Conservation (phyloP, 1,284 basidiomycete species). For the Ganoderma leucocontextum region DNA sequence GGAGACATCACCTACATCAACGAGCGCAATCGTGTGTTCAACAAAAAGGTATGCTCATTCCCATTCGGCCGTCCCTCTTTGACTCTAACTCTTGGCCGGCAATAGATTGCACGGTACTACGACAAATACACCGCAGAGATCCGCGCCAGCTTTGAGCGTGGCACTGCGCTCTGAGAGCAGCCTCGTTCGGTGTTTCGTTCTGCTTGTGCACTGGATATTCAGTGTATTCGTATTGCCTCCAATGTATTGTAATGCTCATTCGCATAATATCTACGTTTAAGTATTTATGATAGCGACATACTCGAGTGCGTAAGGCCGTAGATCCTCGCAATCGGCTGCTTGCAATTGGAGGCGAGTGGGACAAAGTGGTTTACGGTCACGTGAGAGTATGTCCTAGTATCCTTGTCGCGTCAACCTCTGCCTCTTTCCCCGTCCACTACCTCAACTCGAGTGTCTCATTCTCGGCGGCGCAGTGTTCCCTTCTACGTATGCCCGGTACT, state of each 20-base stretch:
- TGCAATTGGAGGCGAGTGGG: not conserved
- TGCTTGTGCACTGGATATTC: constrained; percentile 3
- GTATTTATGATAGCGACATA: not conserved
- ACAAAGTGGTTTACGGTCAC: constrained; percentile 13
- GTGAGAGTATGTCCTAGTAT: not conserved
- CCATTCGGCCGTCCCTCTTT: not conserved
- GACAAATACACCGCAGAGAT: constrained; percentile 98
- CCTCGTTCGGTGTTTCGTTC: not conserved
- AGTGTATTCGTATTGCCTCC: constrained; percentile 11
- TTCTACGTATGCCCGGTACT: not conserved
- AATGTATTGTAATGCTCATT: constrained; percentile 2
- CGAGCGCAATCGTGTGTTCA: constrained; percentile 97
- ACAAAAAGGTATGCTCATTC: constrained; percentile 84
- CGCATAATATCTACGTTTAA: not conserved
- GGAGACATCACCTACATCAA: constrained; percentile 99
- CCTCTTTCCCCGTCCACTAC: not conserved
- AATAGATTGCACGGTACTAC: constrained; percentile 93
- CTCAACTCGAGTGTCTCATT: not conserved
- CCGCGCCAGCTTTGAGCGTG: constrained; percentile 94
- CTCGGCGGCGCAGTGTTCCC: not conserved
- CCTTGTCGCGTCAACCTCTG: not conserved
- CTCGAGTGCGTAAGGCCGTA: not conserved
- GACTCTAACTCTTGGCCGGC: constrained; percentile 11
- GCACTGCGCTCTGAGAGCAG: constrained; percentile 79
- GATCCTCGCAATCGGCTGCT: not conserved